A percentile compares a stretch with the other conserved stretches of the same genome.
Conservation (phyloP, 768 basidiomycete species). For the Leucocoprinus birnbaumii region DNA sequence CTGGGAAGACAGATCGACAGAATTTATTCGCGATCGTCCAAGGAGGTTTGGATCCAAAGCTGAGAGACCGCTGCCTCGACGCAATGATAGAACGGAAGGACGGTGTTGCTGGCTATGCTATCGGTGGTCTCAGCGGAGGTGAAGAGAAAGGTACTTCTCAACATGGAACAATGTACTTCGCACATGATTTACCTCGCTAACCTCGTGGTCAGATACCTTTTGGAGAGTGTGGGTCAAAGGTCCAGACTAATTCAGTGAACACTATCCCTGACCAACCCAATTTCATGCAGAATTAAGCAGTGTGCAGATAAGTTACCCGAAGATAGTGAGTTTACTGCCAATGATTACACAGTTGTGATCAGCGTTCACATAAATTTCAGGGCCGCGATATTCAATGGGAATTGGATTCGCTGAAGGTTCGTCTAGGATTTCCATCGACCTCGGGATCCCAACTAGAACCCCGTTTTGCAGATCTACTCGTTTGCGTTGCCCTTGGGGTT, state of each 20-base stretch:
- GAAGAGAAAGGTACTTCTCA: slow-evolving; percentile 80
- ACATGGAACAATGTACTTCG: too few species aligned
- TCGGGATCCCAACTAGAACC: background rate
- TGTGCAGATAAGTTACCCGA: slow-evolving; percentile 76
- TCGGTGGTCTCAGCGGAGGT: slow-evolving; percentile 88
- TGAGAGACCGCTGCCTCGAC: slow-evolving; percentile 75
- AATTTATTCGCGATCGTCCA: slow-evolving; percentile 93
- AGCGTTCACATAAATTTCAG: slow-evolving; percentile 32
- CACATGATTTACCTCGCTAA: background rate
- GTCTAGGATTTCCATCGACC: background rate
- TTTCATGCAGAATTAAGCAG: slow-evolving; percentile 62
- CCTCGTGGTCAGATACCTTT: slow-evolving; percentile 57
- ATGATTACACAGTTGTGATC: background rate
- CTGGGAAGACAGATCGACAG: slow-evolving; percentile 63
- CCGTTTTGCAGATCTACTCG: slow-evolving; percentile 63
- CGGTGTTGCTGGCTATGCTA: slow-evolving; percentile 85
- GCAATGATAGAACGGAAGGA: slow-evolving; percentile 79
- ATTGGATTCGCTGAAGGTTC: slow-evolving; percentile 89
- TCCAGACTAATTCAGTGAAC: background rate
- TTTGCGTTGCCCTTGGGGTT: slow-evolving; percentile 88
- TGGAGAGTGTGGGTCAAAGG: slow-evolving; percentile 67
- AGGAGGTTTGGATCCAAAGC: slow-evolving; percentile 70
- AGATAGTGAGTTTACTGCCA: slow-evolving; percentile 53
- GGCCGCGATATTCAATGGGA: slow-evolving; percentile 91
- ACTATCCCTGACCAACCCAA: background rate